phyloP scores from a whole-genome alignment of 225 moss, liverwort and hornwort genomes.

The Thuidium tamariscinum region DNA sequence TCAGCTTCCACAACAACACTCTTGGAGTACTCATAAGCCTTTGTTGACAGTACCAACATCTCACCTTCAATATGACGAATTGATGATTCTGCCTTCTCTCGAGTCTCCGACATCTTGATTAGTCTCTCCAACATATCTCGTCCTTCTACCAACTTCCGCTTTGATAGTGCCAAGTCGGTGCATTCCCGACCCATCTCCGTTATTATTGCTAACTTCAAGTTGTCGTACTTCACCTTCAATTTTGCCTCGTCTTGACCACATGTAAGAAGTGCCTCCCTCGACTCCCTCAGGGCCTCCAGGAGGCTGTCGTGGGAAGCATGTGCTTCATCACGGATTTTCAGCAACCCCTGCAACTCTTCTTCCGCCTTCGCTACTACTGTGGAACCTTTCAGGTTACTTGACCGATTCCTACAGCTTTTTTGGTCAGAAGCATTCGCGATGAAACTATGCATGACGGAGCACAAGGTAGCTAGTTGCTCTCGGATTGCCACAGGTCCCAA shows the following conservation, averaged over 20 bases:
- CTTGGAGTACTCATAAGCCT: fast-evolving
- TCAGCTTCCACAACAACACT: fast-evolving
- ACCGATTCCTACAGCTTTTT: no score
- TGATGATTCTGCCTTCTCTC: background rate
- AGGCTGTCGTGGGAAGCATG: background rate
- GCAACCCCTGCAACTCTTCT: no score
- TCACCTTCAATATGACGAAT: background rate
- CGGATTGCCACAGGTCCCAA: background rate
- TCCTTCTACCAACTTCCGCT: background rate
- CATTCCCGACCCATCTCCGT: no score
- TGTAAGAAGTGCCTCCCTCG: background rate
- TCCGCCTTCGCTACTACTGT: fast-evolving
- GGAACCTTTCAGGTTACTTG: background rate
- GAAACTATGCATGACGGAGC: background rate
- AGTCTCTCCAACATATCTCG: background rate
- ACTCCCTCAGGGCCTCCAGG: background rate
- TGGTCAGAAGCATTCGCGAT: no score
- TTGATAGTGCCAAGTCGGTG: no score
- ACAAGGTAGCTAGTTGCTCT: background rate
- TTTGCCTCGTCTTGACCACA: background rate
- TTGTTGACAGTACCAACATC: fast-evolving
- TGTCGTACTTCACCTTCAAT: no score
- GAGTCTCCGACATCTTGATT: fast-evolving
- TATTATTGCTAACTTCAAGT: no score
- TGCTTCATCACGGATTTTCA: no score